Base-by-base conservation (phyloP, 306 rosid genomes). In the Acacia crassicarpa region DNA sequence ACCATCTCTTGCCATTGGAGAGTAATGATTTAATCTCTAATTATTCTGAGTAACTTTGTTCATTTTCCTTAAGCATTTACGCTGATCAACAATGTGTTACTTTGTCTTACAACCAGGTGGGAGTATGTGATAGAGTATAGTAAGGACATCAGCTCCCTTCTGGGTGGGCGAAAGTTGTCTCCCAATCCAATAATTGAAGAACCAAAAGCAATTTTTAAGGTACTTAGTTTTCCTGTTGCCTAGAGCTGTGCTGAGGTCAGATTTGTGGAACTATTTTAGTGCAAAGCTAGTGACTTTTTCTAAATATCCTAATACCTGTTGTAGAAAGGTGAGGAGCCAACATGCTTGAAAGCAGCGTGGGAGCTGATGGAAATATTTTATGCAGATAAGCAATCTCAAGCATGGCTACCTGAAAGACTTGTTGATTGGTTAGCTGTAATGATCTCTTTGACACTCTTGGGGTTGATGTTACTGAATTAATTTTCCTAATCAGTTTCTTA, bases 361-460 rank as follows among this genome's bases (percentile, higher is more conserved):
- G 93, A 95, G 89, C 82, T 93, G 85, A 84, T 95, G 92, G 95
- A 90, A 86, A 89, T 95, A 81, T 95, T 95, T 86, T 95, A 91
- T 84, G 98, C 89, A 1, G 99, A 95, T 90, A 95, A 90, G 85
- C 90, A 86, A 77, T 92, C 92, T 75, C 98, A 90, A 87, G 84
- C 95, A 67, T 95, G 97, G 97, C 89, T 89, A 80, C 92, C 90
- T 65, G 99, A 95, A 85, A 92, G 91, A 78, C 94, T 95, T 80
- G 95, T 93, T 84, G 99, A 95, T 89, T 95, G 99, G 98, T 83
- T 95, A 90, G 90, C 95, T 80, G 99, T 95, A 95, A 88, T 87
- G 89, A 89, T 90, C 91, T 74, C 74, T 78, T 70, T 25, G 65
- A 75, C 23, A 40, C 71, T 73, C 30, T 80, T 56, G 15, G 13